These are phyloP conservation scores for Apiospora rasikravindrae DNA, from an alignment of 2,329 filamentous ascomycete genomes.

Conservation along the genomic window DNA sequence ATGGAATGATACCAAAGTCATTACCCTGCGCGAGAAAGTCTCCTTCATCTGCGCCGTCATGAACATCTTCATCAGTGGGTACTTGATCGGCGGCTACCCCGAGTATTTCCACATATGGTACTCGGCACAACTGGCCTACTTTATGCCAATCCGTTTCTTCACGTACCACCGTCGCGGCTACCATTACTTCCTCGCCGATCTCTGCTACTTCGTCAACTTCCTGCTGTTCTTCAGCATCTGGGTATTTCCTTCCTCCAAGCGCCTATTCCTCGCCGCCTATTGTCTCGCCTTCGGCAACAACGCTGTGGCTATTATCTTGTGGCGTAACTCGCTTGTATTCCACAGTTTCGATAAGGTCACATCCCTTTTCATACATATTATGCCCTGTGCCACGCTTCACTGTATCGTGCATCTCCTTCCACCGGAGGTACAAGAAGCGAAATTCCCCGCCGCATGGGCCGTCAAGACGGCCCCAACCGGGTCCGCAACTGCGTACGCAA, in stretches of 20 bases:
- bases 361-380: constrained; percentile 98
- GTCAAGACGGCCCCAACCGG: constrained; percentile 74
- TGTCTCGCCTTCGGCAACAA: constrained; percentile 97
- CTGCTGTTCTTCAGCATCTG: constrained; percentile 83
- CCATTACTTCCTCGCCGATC: constrained; percentile 95
- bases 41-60: constrained; percentile 96
- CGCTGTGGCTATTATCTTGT: constrained; percentile 97
- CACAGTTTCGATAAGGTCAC: constrained; percentile 98
- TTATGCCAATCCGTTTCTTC: constrained; percentile 95
- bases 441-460: constrained; percentile 84
- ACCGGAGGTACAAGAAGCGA: constrained; percentile 64
- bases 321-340: constrained; percentile 97
- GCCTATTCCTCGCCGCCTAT: constrained; percentile 89
- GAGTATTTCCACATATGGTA: constrained; percentile 94
- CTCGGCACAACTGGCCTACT: constrained; percentile 83
- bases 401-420: constrained; percentile 86
- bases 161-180: constrained; percentile 91
- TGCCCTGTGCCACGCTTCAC: constrained; percentile 94
- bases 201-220: constrained; percentile 98
- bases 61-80: constrained; percentile 97
- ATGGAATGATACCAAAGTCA: constrained; percentile 89
- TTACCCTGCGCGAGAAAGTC: constrained; percentile 90
- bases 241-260: constrained; percentile 88
- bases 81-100: constrained; percentile 85
- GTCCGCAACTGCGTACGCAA: constrained; percentile 80